These are phyloP conservation scores for Yamadazyma friedrichii DNA, from an alignment of 1,139 yeast genomes.

Conservation along the genomic window DNA sequence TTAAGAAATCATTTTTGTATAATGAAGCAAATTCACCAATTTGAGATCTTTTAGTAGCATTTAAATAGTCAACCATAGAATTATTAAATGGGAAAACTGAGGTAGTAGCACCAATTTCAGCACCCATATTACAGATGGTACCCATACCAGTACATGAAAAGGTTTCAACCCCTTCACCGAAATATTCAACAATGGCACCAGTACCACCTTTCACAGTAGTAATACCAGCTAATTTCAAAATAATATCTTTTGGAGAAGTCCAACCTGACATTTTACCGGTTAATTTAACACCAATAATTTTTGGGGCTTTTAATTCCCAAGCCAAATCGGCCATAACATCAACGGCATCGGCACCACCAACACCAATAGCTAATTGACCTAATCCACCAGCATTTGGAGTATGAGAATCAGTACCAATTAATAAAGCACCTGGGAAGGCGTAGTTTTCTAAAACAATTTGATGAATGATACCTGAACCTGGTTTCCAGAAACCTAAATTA, in stretches of 20 bases:
- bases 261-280: conserved; percentile 96
- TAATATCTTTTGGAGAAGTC: conserved; percentile 98
- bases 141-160: conserved; percentile 99
- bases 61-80: conserved; percentile 85
- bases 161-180: conserved; percentile 94
- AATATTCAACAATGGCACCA: conserved; percentile 95
- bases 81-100: conserved; percentile 96
- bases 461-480: conserved; percentile 98
- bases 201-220: conserved; percentile 99
- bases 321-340: conserved; percentile 94
- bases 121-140: conserved; percentile 99
- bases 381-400: conserved; percentile 99
- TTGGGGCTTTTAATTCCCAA: conserved; percentile 99
- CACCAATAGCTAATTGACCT: conserved; percentile 98
- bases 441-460: conserved; percentile 97
- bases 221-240: conserved; percentile 93
- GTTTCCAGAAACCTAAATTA: conserved; percentile 99
- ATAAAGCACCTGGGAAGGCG: conserved; percentile 96
- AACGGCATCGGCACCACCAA: conserved; percentile 99
- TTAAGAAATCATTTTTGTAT: conserved; percentile 74
- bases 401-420: conserved; percentile 98
- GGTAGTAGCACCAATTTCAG: conserved; percentile 99
- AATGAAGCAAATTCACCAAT: conserved; percentile 80
- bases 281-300: conserved; percentile 93
- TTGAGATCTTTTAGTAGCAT: conserved; percentile 82